These are phyloP conservation scores for Termitomyces sp. DNA, from an alignment of 768 basidiomycete genomes.

Conservation along the genomic window DNA sequence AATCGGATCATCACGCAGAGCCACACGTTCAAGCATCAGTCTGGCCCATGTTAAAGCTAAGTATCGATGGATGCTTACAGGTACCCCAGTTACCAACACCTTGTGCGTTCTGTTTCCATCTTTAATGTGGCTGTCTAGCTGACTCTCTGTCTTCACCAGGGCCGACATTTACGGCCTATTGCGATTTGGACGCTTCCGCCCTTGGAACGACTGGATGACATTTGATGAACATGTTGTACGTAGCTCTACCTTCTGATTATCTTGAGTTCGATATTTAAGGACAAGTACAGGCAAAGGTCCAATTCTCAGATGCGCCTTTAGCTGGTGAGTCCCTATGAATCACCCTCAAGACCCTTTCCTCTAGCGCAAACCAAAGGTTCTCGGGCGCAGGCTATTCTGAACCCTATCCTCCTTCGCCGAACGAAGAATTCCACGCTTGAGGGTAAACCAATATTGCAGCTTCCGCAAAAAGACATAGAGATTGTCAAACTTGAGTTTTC, in stretches of 20 bases:
- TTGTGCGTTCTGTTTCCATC: slow-evolving; percentile 37
- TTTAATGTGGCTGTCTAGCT: neutral
- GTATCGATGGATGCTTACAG: slow-evolving; percentile 79
- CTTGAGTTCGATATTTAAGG: neutral
- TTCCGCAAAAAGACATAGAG: slow-evolving; percentile 61
- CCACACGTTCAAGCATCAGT: slow-evolving; percentile 56
- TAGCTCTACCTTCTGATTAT: neutral
- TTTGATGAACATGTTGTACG: slow-evolving; percentile 61
- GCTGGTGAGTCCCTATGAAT: slow-evolving; percentile 42
- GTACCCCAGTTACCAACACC: slow-evolving; percentile 73
- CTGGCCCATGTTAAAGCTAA: slow-evolving; percentile 60
- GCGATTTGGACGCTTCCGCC: slow-evolving; percentile 65
- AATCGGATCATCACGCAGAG: slow-evolving; percentile 27
- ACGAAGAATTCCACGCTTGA: slow-evolving; percentile 68
- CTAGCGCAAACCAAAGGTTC: slow-evolving; percentile 32
- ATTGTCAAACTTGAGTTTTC: slow-evolving; percentile 63
- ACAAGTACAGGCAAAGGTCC: slow-evolving; percentile 44
- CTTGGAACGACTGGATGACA: slow-evolving; percentile 70
- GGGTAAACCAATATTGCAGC: slow-evolving; percentile 64
- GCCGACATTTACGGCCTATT: slow-evolving; percentile 72
- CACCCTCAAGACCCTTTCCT: neutral
- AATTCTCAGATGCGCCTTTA: slow-evolving; percentile 54
- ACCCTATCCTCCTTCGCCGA: slow-evolving; percentile 66
- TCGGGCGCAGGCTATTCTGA: slow-evolving; percentile 67
- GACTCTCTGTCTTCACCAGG: slow-evolving; percentile 27